Percentiles rank a stretch among this genome's conserved stretches.
phyloP scores from a whole-genome alignment of 1,284 basidiomycete species.

The Volvariella surrecta region DNA sequence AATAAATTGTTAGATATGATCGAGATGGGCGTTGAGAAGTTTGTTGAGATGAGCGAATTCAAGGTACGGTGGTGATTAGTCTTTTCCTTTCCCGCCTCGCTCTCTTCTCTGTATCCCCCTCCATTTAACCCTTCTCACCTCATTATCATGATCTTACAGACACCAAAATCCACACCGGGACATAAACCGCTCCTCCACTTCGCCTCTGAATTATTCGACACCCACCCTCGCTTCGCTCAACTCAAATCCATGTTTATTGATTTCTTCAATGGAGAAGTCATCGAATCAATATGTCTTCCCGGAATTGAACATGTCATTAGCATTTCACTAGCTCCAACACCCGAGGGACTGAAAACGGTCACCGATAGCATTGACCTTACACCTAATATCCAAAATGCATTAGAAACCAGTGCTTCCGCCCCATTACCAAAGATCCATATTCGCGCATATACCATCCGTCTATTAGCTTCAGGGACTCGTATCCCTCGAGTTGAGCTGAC shows the following conservation, averaged over 20 bases:
- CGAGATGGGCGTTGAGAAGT: conserved; percentile 84
- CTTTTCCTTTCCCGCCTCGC: background rate
- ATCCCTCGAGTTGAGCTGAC: conserved; percentile 77
- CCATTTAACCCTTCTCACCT: no score
- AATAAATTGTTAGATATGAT: conserved; percentile 89
- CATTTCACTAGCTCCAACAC: conserved; percentile 70
- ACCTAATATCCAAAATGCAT: conserved; percentile 27
- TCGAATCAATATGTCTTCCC: conserved; percentile 78
- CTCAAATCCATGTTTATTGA: conserved; percentile 90
- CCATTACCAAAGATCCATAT: conserved; percentile 79
- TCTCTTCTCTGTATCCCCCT: conserved; percentile 1
- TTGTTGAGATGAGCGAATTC: conserved; percentile 73
- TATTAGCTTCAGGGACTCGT: conserved; percentile 70
- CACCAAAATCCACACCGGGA: conserved; percentile 84
- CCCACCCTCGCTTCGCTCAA: conserved; percentile 85
- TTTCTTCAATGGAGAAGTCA: conserved; percentile 83
- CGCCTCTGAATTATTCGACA: conserved; percentile 88
- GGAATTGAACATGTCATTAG: conserved; percentile 92
- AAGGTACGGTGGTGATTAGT: conserved; percentile 42
- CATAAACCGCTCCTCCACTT: conserved; percentile 94
- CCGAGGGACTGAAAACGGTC: conserved; percentile 37
- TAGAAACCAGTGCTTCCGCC: conserved; percentile 9
- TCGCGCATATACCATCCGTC: conserved; percentile 76
- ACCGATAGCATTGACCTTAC: conserved; percentile 28
- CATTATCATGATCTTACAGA: conserved; percentile 31